Base-by-base conservation (phyloP, 2,329 filamentous ascomycete genomes). In the Chaetomiaceae sp. region DNA sequence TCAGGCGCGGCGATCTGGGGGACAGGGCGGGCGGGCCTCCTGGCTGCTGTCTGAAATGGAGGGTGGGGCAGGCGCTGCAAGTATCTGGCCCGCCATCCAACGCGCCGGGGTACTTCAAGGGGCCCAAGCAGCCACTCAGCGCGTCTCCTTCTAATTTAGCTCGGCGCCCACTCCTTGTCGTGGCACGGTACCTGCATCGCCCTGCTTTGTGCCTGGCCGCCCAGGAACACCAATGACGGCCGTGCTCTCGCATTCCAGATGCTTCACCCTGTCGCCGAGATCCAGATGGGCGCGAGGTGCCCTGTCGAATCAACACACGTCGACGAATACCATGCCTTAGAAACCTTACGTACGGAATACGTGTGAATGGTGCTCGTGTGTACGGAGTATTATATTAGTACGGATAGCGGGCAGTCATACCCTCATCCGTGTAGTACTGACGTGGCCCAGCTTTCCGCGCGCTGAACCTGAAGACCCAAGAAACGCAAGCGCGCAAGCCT, bases 121-220 rank as follows among this genome's bases (percentile, higher is more conserved):
- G 24, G 15, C 35, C 38, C 43, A 41, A 51, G 44, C 29, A 33
- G 36, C 48, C 48, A 51, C 38, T 42, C 43, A 39, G 48, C 39
- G n/a, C 44, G 37, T 52, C 55, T 55, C 54, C 54, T 58, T 56
- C n/a, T 55, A 58, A 53, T 56, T 57, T 51, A 56, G 50, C 39
- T 38, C 47, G 17, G 49, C 42, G 40, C 38, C 39, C 20, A 47
- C 19, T 48, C 43, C 46, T 30, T 48, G 45, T n/a, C 37, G 27
- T 45, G 45, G 35, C 41, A 42, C 47, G 27, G 54, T 54, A 50
- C 54, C 54, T 55, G 52, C 54, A 39, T 53, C 30, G 4, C 10
- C n/a, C n/a, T n/a, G n/a, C n/a, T n/a, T n/a, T n/a, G 48, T 52
- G 40, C 49, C 49, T 49, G 29, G 29, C 30, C 35, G 24, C n/a